Evolutionary conservation across 2,329 filamentous ascomycete species (phyloP).

Genomic region (Botrytis galanthina): DNA sequence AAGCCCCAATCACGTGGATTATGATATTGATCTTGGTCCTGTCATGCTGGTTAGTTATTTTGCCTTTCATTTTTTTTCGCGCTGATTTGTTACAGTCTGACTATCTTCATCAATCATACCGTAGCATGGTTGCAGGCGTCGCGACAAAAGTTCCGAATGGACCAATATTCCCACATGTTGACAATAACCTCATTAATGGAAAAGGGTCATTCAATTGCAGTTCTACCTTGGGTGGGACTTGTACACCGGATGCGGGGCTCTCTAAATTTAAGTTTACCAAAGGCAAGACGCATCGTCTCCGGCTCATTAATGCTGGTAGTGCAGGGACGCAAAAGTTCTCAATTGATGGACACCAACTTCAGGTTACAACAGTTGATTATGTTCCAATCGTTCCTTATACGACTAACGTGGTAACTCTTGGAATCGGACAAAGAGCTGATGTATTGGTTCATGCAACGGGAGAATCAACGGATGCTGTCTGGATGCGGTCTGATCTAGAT

Average conservation of each 20-base stretch:
- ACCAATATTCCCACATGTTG: constrained; percentile 14
- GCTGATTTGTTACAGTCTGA: constrained; percentile 29
- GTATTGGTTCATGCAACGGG: constrained; percentile 50
- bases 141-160: constrained; percentile 9
- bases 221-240: constrained; percentile 1
- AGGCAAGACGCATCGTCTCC: constrained; percentile 45
- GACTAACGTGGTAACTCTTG: constrained; percentile 46
- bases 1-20: constrained; percentile 52
- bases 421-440: constrained; percentile 49
- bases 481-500: constrained; percentile 56
- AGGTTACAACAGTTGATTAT: constrained; percentile 55
- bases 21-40: constrained; percentile 60
- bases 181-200: constrained; percentile 34
- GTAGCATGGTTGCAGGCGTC: constrained; percentile 22
- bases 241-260: constrained; percentile 25
- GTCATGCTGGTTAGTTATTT: constrained; percentile 36
- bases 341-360: constrained; percentile 56
- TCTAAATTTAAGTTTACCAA: constrained; percentile 40
- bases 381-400: constrained; percentile 56
- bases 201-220: constrained; percentile 26
- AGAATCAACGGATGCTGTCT: constrained; percentile 49
- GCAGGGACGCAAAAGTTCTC: constrained; percentile 40
- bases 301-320: constrained; percentile 48
- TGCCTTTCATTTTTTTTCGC: not conserved
- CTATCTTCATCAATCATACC: constrained; percentile 45